phyloP scores from a whole-genome alignment of 257 asterid genomes.

The Rhazya stricta region DNA sequence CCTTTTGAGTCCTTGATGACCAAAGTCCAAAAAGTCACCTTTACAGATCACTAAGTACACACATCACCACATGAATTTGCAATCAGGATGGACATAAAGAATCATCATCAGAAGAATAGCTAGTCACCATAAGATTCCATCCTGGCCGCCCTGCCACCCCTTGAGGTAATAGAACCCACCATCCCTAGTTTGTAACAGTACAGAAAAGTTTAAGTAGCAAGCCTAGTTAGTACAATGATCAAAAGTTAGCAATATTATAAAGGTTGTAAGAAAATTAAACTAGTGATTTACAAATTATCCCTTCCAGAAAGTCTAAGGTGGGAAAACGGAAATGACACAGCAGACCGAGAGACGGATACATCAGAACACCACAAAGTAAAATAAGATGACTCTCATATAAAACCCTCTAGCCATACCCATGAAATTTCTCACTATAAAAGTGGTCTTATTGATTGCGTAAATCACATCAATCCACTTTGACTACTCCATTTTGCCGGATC shows the following conservation, averaged over 20 bases:
- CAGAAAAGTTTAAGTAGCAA: too few relatives aligned
- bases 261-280: constrained; percentile 1
- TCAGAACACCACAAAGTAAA: neutral
- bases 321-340: neutral
- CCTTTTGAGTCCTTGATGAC: constrained; percentile 16
- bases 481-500: neutral
- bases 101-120: neutral
- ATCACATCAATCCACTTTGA: neutral
- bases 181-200: too few relatives aligned
- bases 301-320: neutral
- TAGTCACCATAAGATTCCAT: neutral
- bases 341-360: constrained; percentile 15
- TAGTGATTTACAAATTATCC: constrained; percentile 12
- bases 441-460: neutral
- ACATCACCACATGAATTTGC: constrained; percentile 3
- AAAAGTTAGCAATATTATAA: constrained; percentile 3
- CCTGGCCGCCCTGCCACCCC: neutral
- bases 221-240: constrained; percentile 1
- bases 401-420: neutral
- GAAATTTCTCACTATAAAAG: neutral
- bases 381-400: neutral
- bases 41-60: constrained; percentile 23
- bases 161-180: neutral
- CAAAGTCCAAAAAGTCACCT: constrained; percentile 18
- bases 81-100: constrained; percentile 4